Percentiles rank a stretch among this genome's conserved stretches.
phyloP scores from a whole-genome alignment of 768 basidiomycete species.

The Tulasnella sp. region DNA sequence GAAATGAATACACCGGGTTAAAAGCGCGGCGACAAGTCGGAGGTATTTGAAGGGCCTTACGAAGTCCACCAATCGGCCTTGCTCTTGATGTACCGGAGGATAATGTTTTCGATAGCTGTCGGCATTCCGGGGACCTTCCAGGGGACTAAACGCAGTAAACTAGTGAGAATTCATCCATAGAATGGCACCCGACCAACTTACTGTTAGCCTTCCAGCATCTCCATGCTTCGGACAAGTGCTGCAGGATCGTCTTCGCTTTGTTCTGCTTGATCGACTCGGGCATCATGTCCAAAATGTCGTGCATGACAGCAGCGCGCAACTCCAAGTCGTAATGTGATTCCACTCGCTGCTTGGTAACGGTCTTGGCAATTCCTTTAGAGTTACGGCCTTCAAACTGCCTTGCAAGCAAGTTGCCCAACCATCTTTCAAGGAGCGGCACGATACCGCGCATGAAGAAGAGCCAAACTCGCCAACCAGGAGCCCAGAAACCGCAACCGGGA shows the following conservation, averaged over 20 bases:
- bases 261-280: slow-evolving; percentile 99
- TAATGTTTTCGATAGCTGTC: slow-evolving; percentile 98
- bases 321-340: slow-evolving; percentile 99
- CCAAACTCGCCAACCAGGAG: slow-evolving; percentile 99
- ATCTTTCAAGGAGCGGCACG: slow-evolving; percentile 93
- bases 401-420: slow-evolving; percentile 96
- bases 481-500: slow-evolving; percentile 99
- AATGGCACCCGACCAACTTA: slow-evolving; percentile 38
- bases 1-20: slow-evolving; percentile 17
- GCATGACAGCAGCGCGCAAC: slow-evolving; percentile 97
- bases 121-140: slow-evolving; percentile 99
- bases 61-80: slow-evolving; percentile 99
- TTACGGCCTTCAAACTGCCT: slow-evolving; percentile 98
- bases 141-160: slow-evolving; percentile 55
- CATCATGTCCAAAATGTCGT: slow-evolving; percentile 99
- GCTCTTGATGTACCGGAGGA: slow-evolving; percentile 96
- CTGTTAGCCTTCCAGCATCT: slow-evolving; percentile 95
- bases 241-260: slow-evolving; percentile 98
- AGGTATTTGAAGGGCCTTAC: slow-evolving; percentile 42
- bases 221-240: slow-evolving; percentile 98
- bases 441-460: slow-evolving; percentile 99
- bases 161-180: not conserved
- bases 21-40: not conserved
- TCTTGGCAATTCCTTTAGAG: slow-evolving; percentile 93
- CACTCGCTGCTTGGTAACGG: slow-evolving; percentile 97